Base-by-base conservation (phyloP, 2,329 filamentous ascomycete genomes). In the Cryphonectria parasitica region DNA sequence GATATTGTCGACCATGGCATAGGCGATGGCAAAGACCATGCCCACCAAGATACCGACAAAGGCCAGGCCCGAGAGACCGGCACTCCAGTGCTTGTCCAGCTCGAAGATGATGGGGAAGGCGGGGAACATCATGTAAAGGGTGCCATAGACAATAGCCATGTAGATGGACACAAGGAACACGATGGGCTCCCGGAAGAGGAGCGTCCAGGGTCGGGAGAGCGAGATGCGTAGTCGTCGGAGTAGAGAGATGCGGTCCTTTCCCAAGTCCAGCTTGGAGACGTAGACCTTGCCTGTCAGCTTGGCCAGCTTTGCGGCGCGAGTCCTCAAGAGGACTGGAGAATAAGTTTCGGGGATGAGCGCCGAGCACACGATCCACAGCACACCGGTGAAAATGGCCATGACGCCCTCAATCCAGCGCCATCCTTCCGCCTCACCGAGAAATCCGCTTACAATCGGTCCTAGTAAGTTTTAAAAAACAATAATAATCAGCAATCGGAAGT, bases 351-450 rank as follows among this genome's bases (percentile, higher is more conserved):
- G 88, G 4, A 90, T 83, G 62, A 84, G 74, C 25, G 88, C 73
- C 0, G 83, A 76, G 69, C 85, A 84, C 28, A 83, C 66, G 66
- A 90, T 84, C 85, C 88, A 90, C 65, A 91, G 83, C 15, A 84
- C 79, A 13, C 88, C 89, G 2, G 88, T 89, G 77, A 92, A 90
- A 71, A 87, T 86, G 64, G 88, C 86, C 80, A 91, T 85, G 11
- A 92, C 80, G 2, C 89, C 90, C 79, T 90, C 85, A 31, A 92
- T 87, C 91, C 91, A 92, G 75, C 89, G 83, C 91, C 91, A 92
- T 22, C 90, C 90, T 19, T 84, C 85, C 2, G 85, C 83, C 77
- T 89, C 84, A 13, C 89, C 88, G 1, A 92, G 80, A 77, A 92
- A 93, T 2, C 90, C 90, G 73, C 89, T 89, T 8, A 87, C 86